Evolutionary conservation across 2,329 filamentous ascomycete genomes (phyloP), one percentile per base, ranked within the genome.

Genomic region (Fusarium lateritium): DNA sequence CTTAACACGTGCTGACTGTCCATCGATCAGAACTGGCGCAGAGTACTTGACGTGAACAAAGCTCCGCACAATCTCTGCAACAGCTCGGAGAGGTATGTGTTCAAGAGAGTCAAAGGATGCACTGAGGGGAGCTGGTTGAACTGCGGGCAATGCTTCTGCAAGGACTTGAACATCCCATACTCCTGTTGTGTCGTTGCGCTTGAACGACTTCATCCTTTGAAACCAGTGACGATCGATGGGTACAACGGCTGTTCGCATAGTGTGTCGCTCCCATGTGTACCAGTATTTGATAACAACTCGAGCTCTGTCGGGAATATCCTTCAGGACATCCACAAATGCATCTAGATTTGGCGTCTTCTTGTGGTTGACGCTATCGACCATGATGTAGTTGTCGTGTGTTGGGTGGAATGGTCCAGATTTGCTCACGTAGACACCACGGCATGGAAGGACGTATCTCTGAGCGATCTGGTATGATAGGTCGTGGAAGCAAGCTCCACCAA

Each of bases 381-480:
- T 91, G 53, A 65, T 46, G 22, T 66, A 60, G 7, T 68, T 68
- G 8, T 68, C 65, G 1, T 50, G 36, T 2, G 38, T 38, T 0
- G 54, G 42, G 4, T 66, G 45, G 2, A 68, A 69, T 0, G 60
- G 60, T 1, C 65, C 65, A 3, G 65, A 31, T 13, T 69, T 68
- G 11, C 60, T 56, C 10, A 98, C 91, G 76, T 93, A 99, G 14
- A 98, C 94, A n/a, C 96, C 96, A 77, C 94, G 91, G 70, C 94
- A 92, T 9, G 94, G 91, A 55, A 99, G 94, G 24, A 94, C 94
- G 78, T 98, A 98, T 7, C 98, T 86, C 9, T 97, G 91, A 13
- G 96, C 94, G 80, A 98, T 93, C 77, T 99, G 96, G 78, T 99
- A 99, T 1, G 96, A 99, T 14, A 99, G 84, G 75, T 97, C 89